Percentiles rank a stretch among this genome's conserved stretches.
Evolutionary conservation across 352 stramenopile species (phyloP).

Genomic region (Chrysophaeum taylorii): DNA sequence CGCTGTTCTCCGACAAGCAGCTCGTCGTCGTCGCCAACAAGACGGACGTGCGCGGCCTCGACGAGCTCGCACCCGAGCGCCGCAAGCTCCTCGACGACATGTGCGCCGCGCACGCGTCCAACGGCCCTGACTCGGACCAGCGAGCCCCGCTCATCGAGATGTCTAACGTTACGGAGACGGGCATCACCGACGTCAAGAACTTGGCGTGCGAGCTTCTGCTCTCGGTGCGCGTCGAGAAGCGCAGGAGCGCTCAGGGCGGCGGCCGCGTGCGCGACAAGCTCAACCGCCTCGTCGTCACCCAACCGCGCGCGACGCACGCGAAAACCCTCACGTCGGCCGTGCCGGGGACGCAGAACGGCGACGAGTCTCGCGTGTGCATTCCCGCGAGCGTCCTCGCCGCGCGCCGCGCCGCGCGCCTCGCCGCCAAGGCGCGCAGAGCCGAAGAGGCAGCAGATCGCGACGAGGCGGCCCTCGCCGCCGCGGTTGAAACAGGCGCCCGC

Average conservation of each 20-base stretch:
- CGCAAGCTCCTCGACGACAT: constrained; percentile 51
- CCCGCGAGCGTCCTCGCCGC: constrained; percentile 73
- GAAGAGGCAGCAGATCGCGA: constrained; percentile 37
- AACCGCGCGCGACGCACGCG: constrained; percentile 65
- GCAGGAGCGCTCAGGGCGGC: constrained; percentile 88
- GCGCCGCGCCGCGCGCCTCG: constrained; percentile 38
- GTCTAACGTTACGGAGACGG: constrained; percentile 93
- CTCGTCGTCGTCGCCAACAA: constrained; percentile 98
- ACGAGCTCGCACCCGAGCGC: constrained; percentile 56
- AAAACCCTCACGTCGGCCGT: neutral
- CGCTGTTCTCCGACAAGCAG: constrained; percentile 98
- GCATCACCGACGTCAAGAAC: constrained; percentile 84
- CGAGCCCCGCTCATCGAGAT: constrained; percentile 81
- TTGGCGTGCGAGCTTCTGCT: constrained; percentile 90
- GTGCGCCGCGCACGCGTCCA: constrained; percentile 21
- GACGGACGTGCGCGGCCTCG: constrained; percentile 88
- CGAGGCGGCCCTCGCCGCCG: neutral
- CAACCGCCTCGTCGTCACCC: constrained; percentile 86
- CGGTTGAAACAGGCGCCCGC: neutral
- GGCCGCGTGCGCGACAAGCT: constrained; percentile 58
- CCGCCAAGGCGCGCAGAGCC: constrained; percentile 21
- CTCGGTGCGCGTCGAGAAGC: constrained; percentile 79
- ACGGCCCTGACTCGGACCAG: constrained; percentile 25
- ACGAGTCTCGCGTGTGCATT: constrained; percentile 77
- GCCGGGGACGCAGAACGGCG: constrained; percentile 46